Conservation (phyloP, 148 eudicot genomes). For the Polygonum aviculare region DNA sequence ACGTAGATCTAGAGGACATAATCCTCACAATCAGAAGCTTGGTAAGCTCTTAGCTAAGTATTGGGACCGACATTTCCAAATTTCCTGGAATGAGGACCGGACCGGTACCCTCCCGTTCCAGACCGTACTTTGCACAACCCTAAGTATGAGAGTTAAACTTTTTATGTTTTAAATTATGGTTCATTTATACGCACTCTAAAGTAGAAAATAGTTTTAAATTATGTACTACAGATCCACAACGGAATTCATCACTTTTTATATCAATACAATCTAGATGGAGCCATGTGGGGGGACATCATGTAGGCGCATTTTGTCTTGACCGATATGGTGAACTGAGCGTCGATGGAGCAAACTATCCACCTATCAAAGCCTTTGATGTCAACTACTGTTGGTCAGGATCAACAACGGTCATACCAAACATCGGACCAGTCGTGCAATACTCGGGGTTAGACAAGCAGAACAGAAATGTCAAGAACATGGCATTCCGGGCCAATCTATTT, state of each 20-base stretch:
- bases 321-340: neutral
- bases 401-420: neutral
- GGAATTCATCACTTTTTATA: neutral
- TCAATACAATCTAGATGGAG: neutral
- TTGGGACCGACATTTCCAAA: too few species aligned
- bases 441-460: neutral
- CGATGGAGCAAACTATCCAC: neutral
- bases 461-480: neutral
- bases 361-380: neutral
- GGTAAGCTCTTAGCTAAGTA: too few species aligned
- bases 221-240: neutral
- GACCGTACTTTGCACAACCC: too few species aligned
- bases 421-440: neutral
- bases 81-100: too few species aligned
- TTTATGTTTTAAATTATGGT: too few species aligned
- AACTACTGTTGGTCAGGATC: neutral
- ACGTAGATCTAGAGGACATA: too few species aligned
- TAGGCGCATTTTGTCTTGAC: neutral
- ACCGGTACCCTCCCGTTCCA: too few species aligned
- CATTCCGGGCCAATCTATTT: neutral
- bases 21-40: too few species aligned
- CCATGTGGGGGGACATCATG: neutral
- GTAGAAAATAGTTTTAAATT: too few species aligned
- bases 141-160: too few species aligned
- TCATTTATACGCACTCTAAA: too few species aligned